Evolutionary conservation across 179 eudicot species (phyloP), one percentile per base, ranked within the genome.

Genomic region (Spergularia azorica): DNA sequence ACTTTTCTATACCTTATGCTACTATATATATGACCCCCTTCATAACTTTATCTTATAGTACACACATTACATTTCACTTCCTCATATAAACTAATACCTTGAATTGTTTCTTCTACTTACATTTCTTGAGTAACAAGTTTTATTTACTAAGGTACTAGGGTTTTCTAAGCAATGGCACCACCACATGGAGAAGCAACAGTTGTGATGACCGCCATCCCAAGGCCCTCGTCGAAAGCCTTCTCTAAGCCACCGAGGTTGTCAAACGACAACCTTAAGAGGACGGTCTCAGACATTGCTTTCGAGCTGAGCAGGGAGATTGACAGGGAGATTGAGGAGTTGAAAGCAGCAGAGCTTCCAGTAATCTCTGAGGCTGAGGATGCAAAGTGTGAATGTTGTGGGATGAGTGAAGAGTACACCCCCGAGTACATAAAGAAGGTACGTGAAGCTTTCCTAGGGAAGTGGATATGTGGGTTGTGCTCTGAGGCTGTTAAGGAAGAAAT

Each of bases 401-500:
- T 93, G 96, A 63, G 80, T n/a, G 97, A 93, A 63, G 98, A 95
- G 88, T 95, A 88, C 87, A 95, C 98, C 0, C 93, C 86, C 0
- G 90, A 89, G 77, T 93, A 95, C 84, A 84, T 93, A 70, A 82
- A 75, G n/a, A 71, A 67, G 46, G 87, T 93, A 13, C 85, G 91
- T 1, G 84, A 79, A 7, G 87, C 81, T 77, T 90, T 81, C 77
- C 76, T 58, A 0, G 93, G 97, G 6, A 91, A 86, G 82, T 87
- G 91, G 97, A 84, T 95, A 46, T 95, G 98, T 32, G 97, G 98
- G 57, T 69, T 95, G 15, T 95, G 97, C 59, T 79, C 89, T 0
- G 97, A 93, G 77, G 98, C 98, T 0, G 97, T 95, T n/a, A 92
- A 92, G 76, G 92, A 82, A 60, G 94, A 92, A 79, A 84, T 89